These are phyloP conservation scores for Neoboletus subvelutipes DNA, from an alignment of 768 basidiomycete genomes.

Conservation along the genomic window DNA sequence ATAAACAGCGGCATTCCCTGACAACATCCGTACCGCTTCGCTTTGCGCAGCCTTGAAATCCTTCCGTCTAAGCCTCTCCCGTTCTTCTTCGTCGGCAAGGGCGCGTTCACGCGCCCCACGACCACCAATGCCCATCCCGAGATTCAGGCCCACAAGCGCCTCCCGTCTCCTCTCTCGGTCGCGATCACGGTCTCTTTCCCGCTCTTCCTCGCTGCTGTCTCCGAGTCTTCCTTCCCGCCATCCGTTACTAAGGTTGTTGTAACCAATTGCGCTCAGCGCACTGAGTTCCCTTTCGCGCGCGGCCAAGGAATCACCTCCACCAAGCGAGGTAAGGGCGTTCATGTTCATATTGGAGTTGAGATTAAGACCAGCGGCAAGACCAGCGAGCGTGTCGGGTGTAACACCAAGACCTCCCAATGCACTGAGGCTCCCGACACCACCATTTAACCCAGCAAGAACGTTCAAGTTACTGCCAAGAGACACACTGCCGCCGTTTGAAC, in stretches of 20 bases:
- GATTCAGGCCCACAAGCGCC: slow-evolving; percentile 42
- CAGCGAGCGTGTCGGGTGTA: slow-evolving; percentile 28
- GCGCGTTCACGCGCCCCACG: slow-evolving; percentile 64
- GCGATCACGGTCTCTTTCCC: slow-evolving; percentile 50
- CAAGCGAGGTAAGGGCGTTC: slow-evolving; percentile 26
- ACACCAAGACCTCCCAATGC: slow-evolving; percentile 26
- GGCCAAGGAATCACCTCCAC: slow-evolving; percentile 30
- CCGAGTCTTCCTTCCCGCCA: slow-evolving; percentile 37
- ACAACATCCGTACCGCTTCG: slow-evolving; percentile 38
- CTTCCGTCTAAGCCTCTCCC: slow-evolving; percentile 55
- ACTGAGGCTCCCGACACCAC: slow-evolving; percentile 30
- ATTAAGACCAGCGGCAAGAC: slow-evolving; percentile 31
- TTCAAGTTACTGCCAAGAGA: slow-evolving; percentile 29
- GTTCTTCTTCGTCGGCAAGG: slow-evolving; percentile 58
- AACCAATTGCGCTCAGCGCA: slow-evolving; percentile 48
- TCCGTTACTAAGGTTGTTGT: slow-evolving; percentile 34
- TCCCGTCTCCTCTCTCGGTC: slow-evolving; percentile 42
- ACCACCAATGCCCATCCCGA: slow-evolving; percentile 26
- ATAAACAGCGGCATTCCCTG: slow-evolving; percentile 51
- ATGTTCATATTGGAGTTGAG: slow-evolving; percentile 30
- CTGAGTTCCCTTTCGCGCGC: slow-evolving; percentile 49
- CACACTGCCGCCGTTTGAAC: slow-evolving; percentile 28
- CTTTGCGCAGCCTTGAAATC: slow-evolving; percentile 43
- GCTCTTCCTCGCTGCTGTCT: slow-evolving; percentile 35
- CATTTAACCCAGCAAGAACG: slow-evolving; percentile 23